Base-by-base conservation (phyloP, 176 grass and related monocot genomes). In the Oryza punctata region DNA sequence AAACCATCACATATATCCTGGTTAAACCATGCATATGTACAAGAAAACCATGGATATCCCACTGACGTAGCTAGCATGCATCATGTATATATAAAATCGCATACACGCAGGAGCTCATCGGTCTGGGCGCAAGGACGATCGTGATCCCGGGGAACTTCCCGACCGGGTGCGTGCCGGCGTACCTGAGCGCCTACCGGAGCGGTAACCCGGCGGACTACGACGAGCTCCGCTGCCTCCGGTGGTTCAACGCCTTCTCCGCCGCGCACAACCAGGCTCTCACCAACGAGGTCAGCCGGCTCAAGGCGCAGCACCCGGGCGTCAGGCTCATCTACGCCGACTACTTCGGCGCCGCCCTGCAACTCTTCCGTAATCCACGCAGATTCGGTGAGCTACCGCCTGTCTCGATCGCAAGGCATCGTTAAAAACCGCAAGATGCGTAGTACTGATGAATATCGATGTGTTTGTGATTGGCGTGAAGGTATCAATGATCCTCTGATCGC, bases 291-390 rank as follows among this genome's bases (percentile, higher is more conserved):
- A 10, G 18, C 10, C 38, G 27, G 59, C 72, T 65, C 2, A 74
- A 27, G 26, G 18, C 28, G 26, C 25, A 12, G 70, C 40, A 90
- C 47, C 88, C 81, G 1, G 43, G 60, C 19, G 77, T 37, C 8
- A 90, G 69, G 76, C 79, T 93, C 80, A 78, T 87, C 49, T 93
- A 90, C 23, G 91, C 85, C 7, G 81, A 90, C 49, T 93, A 93
- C 73, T 90, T 66, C 12, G 77, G 67, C 29, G 85, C 91, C 12
- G 28, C 85, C 70, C 84, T 93, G 85, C 9, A 77, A 25, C 73
- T 88, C 38, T 29, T 75, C 80, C 27, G 7, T n/a, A 10, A 67
- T 33, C 88, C 88, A 0, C 15, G 1, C 12, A 41, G 40, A 10
- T 61, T 70, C 10, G 77, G 80, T 84, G 57, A 74, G 14, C 14